phyloP scores from a whole-genome alignment of 2,329 filamentous ascomycete genomes.

The Cordyceps tenuipes region DNA sequence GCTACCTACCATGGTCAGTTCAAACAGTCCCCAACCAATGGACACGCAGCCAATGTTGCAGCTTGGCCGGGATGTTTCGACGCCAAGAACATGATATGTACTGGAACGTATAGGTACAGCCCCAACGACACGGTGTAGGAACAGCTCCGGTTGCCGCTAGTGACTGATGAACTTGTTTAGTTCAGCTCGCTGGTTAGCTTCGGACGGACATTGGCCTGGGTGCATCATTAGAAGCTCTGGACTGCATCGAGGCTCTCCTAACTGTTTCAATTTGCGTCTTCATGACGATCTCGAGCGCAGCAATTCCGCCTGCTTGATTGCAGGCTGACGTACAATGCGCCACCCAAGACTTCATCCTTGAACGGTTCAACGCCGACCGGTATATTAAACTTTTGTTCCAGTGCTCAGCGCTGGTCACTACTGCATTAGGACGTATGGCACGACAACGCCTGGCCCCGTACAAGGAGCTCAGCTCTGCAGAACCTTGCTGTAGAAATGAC shows the following conservation, averaged over 20 bases:
- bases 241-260: not conserved
- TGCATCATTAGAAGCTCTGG: not conserved
- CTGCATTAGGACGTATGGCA: not conserved
- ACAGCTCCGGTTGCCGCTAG: not conserved
- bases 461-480: slow-evolving; percentile 5
- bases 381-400: not conserved
- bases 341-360: not conserved
- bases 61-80: slow-evolving; percentile 7
- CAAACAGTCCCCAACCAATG: not conserved
- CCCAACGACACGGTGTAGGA: not conserved
- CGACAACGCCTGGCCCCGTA: not conserved
- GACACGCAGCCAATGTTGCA: not conserved
- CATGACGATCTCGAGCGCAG: not conserved
- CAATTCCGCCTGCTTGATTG: not conserved
- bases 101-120: slow-evolving; percentile 5
- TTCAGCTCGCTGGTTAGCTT: not conserved
- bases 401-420: not conserved
- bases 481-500: slow-evolving; percentile 7
- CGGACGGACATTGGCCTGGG: not conserved
- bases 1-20: slow-evolving; percentile 4
- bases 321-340: not conserved
- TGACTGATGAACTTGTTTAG: not conserved
- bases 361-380: not conserved
- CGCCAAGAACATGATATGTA: not conserved
- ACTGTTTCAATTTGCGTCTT: not conserved